These are phyloP conservation scores for Sphagnum magellanicum DNA, from an alignment of 228 moss, liverwort and hornwort species.

Conservation along the genomic window DNA sequence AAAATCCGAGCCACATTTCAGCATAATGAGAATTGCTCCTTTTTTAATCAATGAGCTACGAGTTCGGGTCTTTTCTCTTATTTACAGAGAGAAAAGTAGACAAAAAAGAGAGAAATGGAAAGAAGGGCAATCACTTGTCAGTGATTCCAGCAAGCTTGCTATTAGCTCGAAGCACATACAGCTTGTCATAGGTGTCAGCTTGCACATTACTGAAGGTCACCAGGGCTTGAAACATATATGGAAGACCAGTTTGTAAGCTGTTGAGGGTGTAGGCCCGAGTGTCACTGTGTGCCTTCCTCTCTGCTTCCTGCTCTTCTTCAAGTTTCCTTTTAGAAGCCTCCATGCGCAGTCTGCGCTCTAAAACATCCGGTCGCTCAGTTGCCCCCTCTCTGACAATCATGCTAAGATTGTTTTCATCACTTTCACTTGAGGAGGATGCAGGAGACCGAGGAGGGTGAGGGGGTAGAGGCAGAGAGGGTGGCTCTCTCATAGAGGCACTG, in stretches of 20 bases:
- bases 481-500: conserved; percentile 32
- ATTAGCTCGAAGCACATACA: conserved; percentile 18
- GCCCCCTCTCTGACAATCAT: conserved; percentile 24
- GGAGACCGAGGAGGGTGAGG: conserved; percentile 18
- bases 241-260: conserved; percentile 50
- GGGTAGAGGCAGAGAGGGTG: conserved; percentile 9
- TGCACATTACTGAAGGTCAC: conserved; percentile 36
- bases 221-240: conserved; percentile 51
- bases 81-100: too few relatives aligned
- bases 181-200: conserved; percentile 31
- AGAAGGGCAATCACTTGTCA: conserved; percentile 13
- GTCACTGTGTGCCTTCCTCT: conserved; percentile 43
- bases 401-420: conserved; percentile 27
- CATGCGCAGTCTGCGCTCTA: conserved; percentile 35
- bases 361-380: conserved; percentile 31
- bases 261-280: conserved; percentile 52
- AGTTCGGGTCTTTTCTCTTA: too few relatives aligned
- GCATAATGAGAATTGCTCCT: too few relatives aligned
- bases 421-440: conserved; percentile 24
- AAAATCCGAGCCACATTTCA: too few relatives aligned
- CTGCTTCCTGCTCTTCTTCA: conserved; percentile 24
- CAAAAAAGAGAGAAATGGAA: not conserved
- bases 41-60: too few relatives aligned
- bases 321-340: conserved; percentile 38
- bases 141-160: conserved; percentile 17